Evolutionary conservation across 2,329 filamentous ascomycete species (phyloP), one percentile per base, ranked within the genome.

Genomic region (Sordariomycetes sp.): DNA sequence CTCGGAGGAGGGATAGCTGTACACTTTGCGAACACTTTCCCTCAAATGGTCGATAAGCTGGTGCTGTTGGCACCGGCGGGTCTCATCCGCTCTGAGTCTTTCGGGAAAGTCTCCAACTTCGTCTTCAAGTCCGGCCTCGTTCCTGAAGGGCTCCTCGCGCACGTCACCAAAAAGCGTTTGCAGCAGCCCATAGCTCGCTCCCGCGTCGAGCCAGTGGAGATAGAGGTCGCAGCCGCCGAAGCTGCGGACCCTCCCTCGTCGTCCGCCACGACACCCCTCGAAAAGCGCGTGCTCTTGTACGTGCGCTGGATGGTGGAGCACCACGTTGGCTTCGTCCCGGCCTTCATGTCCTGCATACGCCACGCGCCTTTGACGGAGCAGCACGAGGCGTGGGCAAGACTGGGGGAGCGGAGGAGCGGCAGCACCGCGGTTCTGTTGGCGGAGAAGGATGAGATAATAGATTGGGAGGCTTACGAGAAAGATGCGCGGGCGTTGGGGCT

Each of bases 41-140:
- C 85, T 0, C 53, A 72, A 31, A 63, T 90, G 36, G 68, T 94
- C 11, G 68, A 70, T 10, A 74, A 70, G 8, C 64, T 95, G 16
- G 66, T 92, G 9, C 70, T 94, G 6, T 70, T 95, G 27, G 86
- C 86, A 0, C 86, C 88, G 0, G 70, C 79, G 1, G 88, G 88
- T 1, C 65, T 94, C 29, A 74, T 94, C 43, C 62, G 72, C 27
- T 55, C 65, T 0, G 57, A 65, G 37, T 67, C 66, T 44, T 72
- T 78, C 40, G 70, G 70, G 16, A 53, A 57, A 24, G 42, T 61
- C 8, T 65, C 63, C 20, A 63, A 66, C 26, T 49, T 74, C 35
- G 46, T 77, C 33, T 79, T 76, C 54, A 61, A 57, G n/a, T 66
- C 66, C 6, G 70, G 70, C 12, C 43, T 72, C 29, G 50, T 79